Base-by-base conservation (phyloP, 192 early-diverging fungal species). In the Coemansia sp. region DNA sequence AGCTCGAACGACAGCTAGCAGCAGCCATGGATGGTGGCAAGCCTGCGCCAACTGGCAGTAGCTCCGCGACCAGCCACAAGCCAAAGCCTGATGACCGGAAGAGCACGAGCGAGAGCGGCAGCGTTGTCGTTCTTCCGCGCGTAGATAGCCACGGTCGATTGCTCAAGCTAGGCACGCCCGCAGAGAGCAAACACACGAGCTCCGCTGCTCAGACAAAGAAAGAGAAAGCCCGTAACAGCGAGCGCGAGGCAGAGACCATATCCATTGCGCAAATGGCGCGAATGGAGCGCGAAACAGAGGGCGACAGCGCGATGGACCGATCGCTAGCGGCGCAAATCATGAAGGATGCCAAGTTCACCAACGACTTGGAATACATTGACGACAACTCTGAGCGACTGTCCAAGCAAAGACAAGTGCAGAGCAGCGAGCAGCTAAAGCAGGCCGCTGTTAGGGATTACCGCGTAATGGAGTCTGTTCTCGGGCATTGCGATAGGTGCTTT, bases 351-450 rank as follows among this genome's bases (percentile, higher is more conserved):
- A 64, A 56, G 54, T 76, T 82, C 31, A 41, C 66, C 42, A 70
- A 95, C 65, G 88, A 94, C 59, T 77, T 93, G 32, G 97, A 99
- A 43, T 96, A 97, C 51, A 87, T 97, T 86, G 96, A 97, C 72
- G 97, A 97, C 25, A 87, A 91, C 20, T 85, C 88, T 0, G 95
- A 98, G 68, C 85, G 82, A 17, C 80, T 97, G 54, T 85, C 92
- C 1, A 75, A 84, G 39, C 85, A 78, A 41, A 85, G 65, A 17
- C 74, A 84, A 20, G 83, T 85, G 24, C 86, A 83, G 62, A 86
- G 85, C 19, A 88, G 86, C 43, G 86, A 90, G 35, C 87, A 91
- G 47, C 89, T 91, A 45, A 82, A 86, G 65, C 74, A 87, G 8
- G 84, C 83, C 6, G 91, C 88, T 2, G 86, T 94, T 36, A 56